Conservation (phyloP, 164 flowering plant species). For the Magnolia officinalis region DNA sequence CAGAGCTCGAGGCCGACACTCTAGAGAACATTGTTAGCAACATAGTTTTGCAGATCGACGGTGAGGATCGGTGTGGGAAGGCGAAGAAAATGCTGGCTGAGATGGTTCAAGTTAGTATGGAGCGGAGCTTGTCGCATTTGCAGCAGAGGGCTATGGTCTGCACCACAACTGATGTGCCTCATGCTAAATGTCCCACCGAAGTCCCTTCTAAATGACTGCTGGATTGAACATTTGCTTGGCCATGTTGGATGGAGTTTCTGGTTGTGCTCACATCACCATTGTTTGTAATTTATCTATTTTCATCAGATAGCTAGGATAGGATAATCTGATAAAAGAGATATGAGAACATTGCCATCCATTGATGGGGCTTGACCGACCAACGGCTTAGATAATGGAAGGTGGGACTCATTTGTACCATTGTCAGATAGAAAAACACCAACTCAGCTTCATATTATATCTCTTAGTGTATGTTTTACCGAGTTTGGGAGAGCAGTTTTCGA, state of each 20-base stretch:
- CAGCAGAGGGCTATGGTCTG: constrained; percentile 80
- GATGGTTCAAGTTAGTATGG: constrained; percentile 98
- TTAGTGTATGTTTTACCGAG: not conserved
- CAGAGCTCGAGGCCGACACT: constrained; percentile 62
- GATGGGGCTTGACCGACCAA: not conserved
- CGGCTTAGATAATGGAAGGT: not conserved
- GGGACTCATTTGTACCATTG: too few relatives aligned
- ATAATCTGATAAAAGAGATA: not conserved
- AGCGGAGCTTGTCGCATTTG: constrained; percentile 82
- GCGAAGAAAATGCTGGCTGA: constrained; percentile 94
- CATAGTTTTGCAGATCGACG: constrained; percentile 74
- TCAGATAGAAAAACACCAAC: too few relatives aligned
- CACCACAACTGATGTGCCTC: constrained; percentile 60
- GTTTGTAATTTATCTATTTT: too few relatives aligned
- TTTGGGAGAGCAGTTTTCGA: not conserved
- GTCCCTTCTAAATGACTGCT: constrained; percentile 44
- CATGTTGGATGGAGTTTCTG: too few relatives aligned
- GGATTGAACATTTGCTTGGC: not conserved
- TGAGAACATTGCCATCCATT: not conserved
- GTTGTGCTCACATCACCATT: too few relatives aligned
- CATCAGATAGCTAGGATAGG: not conserved
- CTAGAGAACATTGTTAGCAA: constrained; percentile 75
- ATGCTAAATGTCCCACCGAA: constrained; percentile 47
- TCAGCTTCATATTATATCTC: not conserved
- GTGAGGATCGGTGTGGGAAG: constrained; percentile 67